Base-by-base conservation (phyloP, 129 eudicot genomes). In the Artemisia tridentata region DNA sequence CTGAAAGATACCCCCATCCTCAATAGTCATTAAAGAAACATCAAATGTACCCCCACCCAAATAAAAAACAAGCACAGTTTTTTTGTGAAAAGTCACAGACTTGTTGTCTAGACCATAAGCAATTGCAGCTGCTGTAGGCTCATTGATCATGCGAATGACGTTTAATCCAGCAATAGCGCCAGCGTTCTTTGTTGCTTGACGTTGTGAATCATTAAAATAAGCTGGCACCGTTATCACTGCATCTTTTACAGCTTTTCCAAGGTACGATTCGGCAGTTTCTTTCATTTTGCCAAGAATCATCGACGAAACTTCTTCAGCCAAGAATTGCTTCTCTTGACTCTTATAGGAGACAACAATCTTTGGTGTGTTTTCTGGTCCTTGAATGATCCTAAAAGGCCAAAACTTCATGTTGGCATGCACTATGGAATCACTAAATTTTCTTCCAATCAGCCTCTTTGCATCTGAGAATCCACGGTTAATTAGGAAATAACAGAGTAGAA, bases 391-490 rank as follows among this genome's bases (percentile, higher is more conserved):
- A 51, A 63, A 71, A 0, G 75, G 75, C 75, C 75, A 71, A 43
- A 56, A 19, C 52, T 38, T 54, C 21, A 70, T 55, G 20, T 70
- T 65, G 1, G 38, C 41, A 41, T 70, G 54, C 46, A 67, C 72
- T 23, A 14, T 49, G 7, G 45, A 25, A 49, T 67, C 72, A 25
- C 60, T 67, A 14, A 56, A 71, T 2, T 19, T 41, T 41, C 75
- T 73, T 49, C 78, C 78, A 29, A 73, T 73, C 53, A 73, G 5
- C 41, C 78, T 63, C 53, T 73, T 73, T 4, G 78, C 78, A 63
- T 69, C 75, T 77, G 65, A 13, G 7, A 31, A 48, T 18, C 41
- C 51, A 69, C 0, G 5, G 34, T 11, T 34, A 54, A 34, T 38
- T 21, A 67, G 15, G 27, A 3, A 13, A 49, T 46, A 13, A 0